Base-by-base conservation (phyloP, 169 alveolate genomes). In the Neospora caninum region DNA sequence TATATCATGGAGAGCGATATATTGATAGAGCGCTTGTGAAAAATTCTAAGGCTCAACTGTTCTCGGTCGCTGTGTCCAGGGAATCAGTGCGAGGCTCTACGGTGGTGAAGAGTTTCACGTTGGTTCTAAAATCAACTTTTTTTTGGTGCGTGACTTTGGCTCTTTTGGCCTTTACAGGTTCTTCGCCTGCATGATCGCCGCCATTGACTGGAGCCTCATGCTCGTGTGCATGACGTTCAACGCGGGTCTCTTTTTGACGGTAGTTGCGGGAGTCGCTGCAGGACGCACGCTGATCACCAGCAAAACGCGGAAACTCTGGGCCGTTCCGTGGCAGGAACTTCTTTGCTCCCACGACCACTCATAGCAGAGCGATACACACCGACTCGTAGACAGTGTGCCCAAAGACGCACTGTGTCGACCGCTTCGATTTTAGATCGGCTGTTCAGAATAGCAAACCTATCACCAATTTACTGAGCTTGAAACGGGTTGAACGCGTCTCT, bases 181-280 rank as follows among this genome's bases (percentile, higher is more conserved):
- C 0, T 38, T 87, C n/a, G 80, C 93, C 36, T 78, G 86, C 86
- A n/a, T n/a, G 49, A 78, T 78, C 45, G 95, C 83, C 20, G 58
- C 93, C 80, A 93, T 93, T 29, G 95, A 93, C 91, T 93, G 95
- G 95, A 91, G 88, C 39, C 43, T 93, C 84, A 93, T 93, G 93
- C 95, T 93, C 82, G 93, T 93, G 0, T 93, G 95, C 91, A 93
- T 93, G 95, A 93, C 95, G 22, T 93, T 87, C 91, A 93, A 93
- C 87, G 95, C 91, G 78, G 95, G 95, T 20, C 67, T 93, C 41
- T 93, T 93, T 69, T 58, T 80, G 31, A 88, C 93, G 7, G 93
- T 93, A n/a, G 91, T 93, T 34, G 93, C 80, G 10, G 95, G 95
- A 41, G 91, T 93, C 49, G 93, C 95, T 20, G 69, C 95, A 0